Evolutionary conservation across 345 rosid species (phyloP).

Genomic region (Hirschfeldia incana): DNA sequence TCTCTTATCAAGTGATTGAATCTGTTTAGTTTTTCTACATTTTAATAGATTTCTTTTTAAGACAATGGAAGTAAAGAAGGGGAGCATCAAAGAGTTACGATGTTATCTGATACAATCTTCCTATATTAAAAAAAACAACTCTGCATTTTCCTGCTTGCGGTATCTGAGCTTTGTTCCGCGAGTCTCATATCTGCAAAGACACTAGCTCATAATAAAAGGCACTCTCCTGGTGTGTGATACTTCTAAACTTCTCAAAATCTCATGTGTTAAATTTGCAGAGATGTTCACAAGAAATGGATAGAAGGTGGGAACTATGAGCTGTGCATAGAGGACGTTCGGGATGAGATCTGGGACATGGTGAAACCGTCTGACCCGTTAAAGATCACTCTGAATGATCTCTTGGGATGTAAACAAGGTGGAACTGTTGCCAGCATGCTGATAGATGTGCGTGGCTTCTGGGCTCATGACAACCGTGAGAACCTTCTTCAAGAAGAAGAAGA

Average conservation of each 20-base stretch:
- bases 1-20: background rate
- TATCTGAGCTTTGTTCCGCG: slow-evolving; percentile 55
- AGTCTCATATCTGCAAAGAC: slow-evolving; percentile 74
- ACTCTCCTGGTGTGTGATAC: slow-evolving; percentile 4
- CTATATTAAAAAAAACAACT: slow-evolving; percentile 50
- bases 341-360: slow-evolving; percentile 99
- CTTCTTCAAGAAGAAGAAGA: slow-evolving; percentile 99
- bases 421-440: slow-evolving; percentile 97
- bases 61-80: slow-evolving; percentile 90
- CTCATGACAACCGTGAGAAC: slow-evolving; percentile 98
- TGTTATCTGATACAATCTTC: slow-evolving; percentile 97
- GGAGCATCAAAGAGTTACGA: slow-evolving; percentile 73
- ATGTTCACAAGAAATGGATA: slow-evolving; percentile 96
- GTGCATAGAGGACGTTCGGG: slow-evolving; percentile 95
- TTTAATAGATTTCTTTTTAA: background rate
- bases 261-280: slow-evolving; percentile 51
- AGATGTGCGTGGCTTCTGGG: slow-evolving; percentile 99
- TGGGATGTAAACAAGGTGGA: slow-evolving; percentile 94
- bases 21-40: background rate
- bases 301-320: slow-evolving; percentile 98
- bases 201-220: slow-evolving; percentile 23
- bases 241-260: background rate
- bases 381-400: slow-evolving; percentile 74
- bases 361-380: slow-evolving; percentile 80
- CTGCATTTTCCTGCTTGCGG: slow-evolving; percentile 84